Evolutionary conservation across 495 filamentous ascomycete genomes (phyloP), one percentile per base, ranked within the genome.

Genomic region (Durotheca rogersii): DNA sequence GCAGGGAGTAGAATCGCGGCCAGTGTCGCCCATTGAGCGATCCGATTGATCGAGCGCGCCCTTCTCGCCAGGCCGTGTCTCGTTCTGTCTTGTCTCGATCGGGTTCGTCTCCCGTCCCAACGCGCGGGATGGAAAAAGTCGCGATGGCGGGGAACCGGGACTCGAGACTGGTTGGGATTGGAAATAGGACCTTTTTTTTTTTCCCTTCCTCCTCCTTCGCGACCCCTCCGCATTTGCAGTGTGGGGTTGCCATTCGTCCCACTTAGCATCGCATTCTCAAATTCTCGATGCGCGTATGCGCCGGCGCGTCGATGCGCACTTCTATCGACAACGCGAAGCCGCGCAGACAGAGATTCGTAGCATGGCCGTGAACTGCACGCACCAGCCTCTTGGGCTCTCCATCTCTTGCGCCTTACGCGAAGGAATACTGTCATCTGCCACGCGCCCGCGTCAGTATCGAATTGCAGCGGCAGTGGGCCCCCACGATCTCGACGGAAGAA

Each of bases 11-110:
- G 39, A 53, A 16, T n/a, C n/a, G 38, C 51, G 52, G 39, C 37
- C 29, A 47, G 37, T 18, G 23, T 27, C 23, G 16, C 35, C 34
- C 59, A 65, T 65, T 64, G 61, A 30, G 32, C 35, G 32, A 53
- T 59, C 44, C 46, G 58, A 65, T 62, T 59, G 61, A 48, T 45
- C 39, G 32, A 56, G 49, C 39, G 50, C 23, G 4, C 23, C 9
- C 23, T 27, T 27, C 23, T 27, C 23, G 23, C 23, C 4, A 4
- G 23, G 23, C 9, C 15, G 41, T 42, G 30, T 53, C 30, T 36
- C 31, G 19, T 7, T 16, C 7, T 43, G 33, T 41, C 34, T 23
- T 49, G 38, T 47, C 51, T 44, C 30, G 36, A 53, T 58, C 49
- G 21, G 47, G 40, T 53, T 58, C 21, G 48, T 52, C 48, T 58